Evolutionary conservation across 2,329 filamentous ascomycete species (phyloP), one percentile per base, ranked within the genome.

Genomic region (Cryphonectria radicalis): DNA sequence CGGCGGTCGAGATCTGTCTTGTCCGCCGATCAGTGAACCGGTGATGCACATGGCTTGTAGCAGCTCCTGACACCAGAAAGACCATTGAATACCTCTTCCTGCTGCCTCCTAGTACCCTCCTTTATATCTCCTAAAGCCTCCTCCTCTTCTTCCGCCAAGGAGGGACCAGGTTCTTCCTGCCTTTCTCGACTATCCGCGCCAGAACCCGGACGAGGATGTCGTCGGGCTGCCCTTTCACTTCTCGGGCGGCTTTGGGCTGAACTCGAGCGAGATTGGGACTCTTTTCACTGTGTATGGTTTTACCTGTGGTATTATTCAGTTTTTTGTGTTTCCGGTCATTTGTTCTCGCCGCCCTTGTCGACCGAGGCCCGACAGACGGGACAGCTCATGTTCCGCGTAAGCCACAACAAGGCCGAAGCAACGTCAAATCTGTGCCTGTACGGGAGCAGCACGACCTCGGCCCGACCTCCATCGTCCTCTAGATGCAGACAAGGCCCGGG

Each of bases 281-380:
- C 90, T 97, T 72, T 97, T 97, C 80, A 96, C 93, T 1, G 77
- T 93, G 5, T 97, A 95, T 79, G 94, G 94, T 28, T 84, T 97
- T 67, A 84, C 90, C 13, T 94, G 93, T 75, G 93, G 95, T 77
- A 75, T 96, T 25, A 88, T 94, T 63, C 96, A 98, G 79, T 97
- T 99, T 79, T 83, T 96, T 66, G 77, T 97, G 69, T 98, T 97
- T 79, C 94, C 95, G 0, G 85, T 88, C 0, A 82, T 95, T 1
- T 94, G 94, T 63, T 86, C 89, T 43, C 86, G 86, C 32, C 22
- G 7, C 5, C 50, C 50, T 25, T 55, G 6, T 55, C n/a, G 3
- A n/a, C 50, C 50, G 22, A 17, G 22, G 22, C n/a, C 50, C 50
- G 50, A 17, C 50, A 55, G 22, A 55, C 50, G 7, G 50, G 50